Evolutionary conservation across 139 green algal genomes (phyloP).

Genomic region (Micractinium conductrix): DNA sequence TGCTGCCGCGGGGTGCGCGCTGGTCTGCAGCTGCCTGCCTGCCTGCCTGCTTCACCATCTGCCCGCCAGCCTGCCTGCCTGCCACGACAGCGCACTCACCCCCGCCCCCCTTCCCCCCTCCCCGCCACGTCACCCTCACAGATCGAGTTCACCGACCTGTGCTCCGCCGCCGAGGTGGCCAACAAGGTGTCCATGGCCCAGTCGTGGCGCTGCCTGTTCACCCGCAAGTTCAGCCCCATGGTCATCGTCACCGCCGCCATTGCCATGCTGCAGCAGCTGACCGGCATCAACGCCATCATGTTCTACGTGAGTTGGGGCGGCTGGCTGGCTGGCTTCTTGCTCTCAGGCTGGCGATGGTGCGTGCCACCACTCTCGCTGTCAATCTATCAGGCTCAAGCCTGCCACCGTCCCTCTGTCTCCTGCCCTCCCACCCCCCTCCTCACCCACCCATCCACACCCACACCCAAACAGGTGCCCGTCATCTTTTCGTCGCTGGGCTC

Average conservation of each 20-base stretch:
- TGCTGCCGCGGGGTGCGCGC: neutral
- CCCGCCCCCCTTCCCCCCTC: neutral
- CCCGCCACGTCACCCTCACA: no score
- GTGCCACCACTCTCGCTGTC: no score
- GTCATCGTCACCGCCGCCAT: conserved; percentile 60
- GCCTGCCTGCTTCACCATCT: neutral
- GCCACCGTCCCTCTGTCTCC: no score
- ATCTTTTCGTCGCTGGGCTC: conserved; percentile 63
- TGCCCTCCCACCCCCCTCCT: no score
- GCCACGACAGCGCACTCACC: neutral
- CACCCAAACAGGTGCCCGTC: no score
- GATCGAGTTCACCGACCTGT: conserved; percentile 57
- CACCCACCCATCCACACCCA: no score
- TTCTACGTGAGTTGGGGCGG: no score
- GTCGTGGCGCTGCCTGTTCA: conserved; percentile 37
- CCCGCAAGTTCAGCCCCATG: conserved; percentile 55
- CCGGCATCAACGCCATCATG: conserved; percentile 58
- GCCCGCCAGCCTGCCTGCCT: neutral
- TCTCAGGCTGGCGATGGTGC: no score
- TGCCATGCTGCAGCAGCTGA: conserved; percentile 73
- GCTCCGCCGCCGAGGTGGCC: conserved; percentile 26
- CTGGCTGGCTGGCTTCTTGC: no score
- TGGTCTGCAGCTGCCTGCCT: neutral
- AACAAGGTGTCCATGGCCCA: conserved; percentile 33
- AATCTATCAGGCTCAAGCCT: no score